Evolutionary conservation across 2,329 filamentous ascomycete genomes (phyloP), one percentile per base, ranked within the genome.

Genomic region (Hymenoscyphus infarciens): DNA sequence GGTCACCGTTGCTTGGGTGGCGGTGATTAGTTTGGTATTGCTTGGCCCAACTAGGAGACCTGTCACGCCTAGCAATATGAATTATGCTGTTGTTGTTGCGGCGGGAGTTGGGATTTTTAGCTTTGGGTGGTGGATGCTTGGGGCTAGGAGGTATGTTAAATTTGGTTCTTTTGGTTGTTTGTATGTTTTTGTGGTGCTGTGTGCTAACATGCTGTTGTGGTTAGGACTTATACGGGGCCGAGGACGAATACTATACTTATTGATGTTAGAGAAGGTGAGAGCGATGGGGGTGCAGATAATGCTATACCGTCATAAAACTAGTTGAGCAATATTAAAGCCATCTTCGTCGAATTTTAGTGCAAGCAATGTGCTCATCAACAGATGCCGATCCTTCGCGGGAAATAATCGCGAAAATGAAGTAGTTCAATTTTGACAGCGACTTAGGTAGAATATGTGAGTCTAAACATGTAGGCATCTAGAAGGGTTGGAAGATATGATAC

Each of bases 11-110:
- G 73, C 75, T 3, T 88, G 86, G 86, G 84, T 87, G 3, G 66
- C 80, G 29, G 86, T 87, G 69, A 87, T 88, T 66, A 86, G 83
- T 67, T 77, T 82, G 10, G 80, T 87, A n/a, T 75, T 88, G 19
- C 84, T 83, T 68, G 82, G 82, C 71, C 81, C 81, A 7, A 77
- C 79, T 1, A 72, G 72, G 10, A 74, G 76, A 55, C 81, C 81
- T 8, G 75, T 82, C 10, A 83, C 80, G 3, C 67, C 69, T 4
- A 70, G 74, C 58, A 83, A 82, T 70, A 82, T 83, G 80, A 82
- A 82, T 64, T 82, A 82, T 67, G 80, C 77, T 1, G 74, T 79
- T 55, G 77, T 74, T 49, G 79, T 82, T n/a, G 79, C 75, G 5
- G 74, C 68, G 1, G 78, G 77, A 49, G 80, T 81, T 67, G 79